Evolutionary conservation across 2,329 filamentous ascomycete genomes (phyloP).

Genomic region (Fusarium praegraminearum): DNA sequence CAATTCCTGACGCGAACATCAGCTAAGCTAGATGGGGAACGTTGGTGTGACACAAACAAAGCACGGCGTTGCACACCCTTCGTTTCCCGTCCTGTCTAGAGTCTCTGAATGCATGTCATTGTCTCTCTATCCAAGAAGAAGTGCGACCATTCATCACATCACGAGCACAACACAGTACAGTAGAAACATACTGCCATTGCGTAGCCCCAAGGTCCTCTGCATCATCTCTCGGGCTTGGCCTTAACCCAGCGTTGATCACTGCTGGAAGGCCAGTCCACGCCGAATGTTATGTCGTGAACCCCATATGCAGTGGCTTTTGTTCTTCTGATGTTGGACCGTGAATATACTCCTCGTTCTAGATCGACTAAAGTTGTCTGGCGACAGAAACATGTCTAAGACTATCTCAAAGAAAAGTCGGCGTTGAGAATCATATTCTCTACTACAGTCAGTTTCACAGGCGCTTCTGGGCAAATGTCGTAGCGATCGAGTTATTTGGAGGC

Average conservation of each 20-base stretch:
- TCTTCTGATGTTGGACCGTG: constrained; percentile 16
- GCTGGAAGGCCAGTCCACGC: constrained; percentile 17
- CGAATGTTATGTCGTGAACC: constrained; percentile 32
- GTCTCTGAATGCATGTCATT: constrained; percentile 34
- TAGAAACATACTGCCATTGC: constrained; percentile 33
- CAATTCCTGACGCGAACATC: constrained; percentile 31
- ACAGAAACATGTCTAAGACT: constrained; percentile 36
- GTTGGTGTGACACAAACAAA: constrained; percentile 46
- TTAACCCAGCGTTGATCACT: constrained; percentile 15
- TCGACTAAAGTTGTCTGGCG: constrained; percentile 6
- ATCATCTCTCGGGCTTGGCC: constrained; percentile 40
- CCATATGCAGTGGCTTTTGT: constrained; percentile 20
- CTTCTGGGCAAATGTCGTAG: constrained; percentile 16
- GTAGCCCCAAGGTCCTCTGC: constrained; percentile 40
- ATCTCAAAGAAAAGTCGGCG: constrained; percentile 12
- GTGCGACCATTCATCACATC: constrained; percentile 20
- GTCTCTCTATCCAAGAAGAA: constrained; percentile 30
- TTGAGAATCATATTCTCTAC: constrained; percentile 7
- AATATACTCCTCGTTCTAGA: background rate
- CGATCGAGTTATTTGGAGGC: constrained; percentile 30
- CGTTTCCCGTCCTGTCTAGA: constrained; percentile 43
- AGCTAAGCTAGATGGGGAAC: constrained; percentile 7
- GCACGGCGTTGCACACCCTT: constrained; percentile 41
- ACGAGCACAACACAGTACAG: constrained; percentile 1
- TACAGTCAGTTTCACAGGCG: constrained; percentile 18